Base-by-base conservation (phyloP, 2,329 filamentous ascomycete genomes). In the Xylaria hypoxylon region DNA sequence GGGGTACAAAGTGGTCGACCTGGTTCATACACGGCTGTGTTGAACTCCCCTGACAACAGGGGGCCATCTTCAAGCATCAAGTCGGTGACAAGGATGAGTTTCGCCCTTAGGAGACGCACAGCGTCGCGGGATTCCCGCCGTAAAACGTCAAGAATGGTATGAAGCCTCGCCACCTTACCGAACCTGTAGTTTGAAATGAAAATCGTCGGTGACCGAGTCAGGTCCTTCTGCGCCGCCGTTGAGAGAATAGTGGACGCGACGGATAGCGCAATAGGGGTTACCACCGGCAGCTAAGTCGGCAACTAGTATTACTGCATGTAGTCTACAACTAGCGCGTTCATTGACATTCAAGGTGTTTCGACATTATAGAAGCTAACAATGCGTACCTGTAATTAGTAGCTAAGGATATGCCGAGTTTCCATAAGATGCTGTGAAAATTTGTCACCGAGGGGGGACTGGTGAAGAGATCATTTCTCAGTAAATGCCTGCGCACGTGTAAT, bases 371-470 rank as follows among this genome's bases (percentile, higher is more conserved):
- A n/a, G 10, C 19, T 13, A 31, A 59, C 40, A 22, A 53, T 28
- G 35, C 17, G 17, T 59, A 42, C 26, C 42, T 26, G 11, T 24
- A 31, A 40, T n/a, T 17, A 35, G 28, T 15, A 33, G 50, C 22
- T 6, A 50, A 59, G 45, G 44, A 45, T 22, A 17, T 42, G 40
- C 55, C 40, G 42, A 59, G 26, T 48, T 50, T 19, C 48, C 40
- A 52, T 31, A 52, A 17, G 40, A 31, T 35, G 24, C 22, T 44
- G 17, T 22, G 35, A 28, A 2, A 28, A 44, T 19, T 44, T 8
- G n/a, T 8, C 11, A 45, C 24, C n/a, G n/a, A n/a, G n/a, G 19
- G 38, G 26, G 15, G 24, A 6, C 35, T 15, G 45, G 22, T n/a
- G 40, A 15, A 51, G 17, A n/a, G 15, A 38, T 26, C 38, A 38